These are phyloP conservation scores for Sparassis latifolia DNA, from an alignment of 1,284 basidiomycete species.

Conservation along the genomic window DNA sequence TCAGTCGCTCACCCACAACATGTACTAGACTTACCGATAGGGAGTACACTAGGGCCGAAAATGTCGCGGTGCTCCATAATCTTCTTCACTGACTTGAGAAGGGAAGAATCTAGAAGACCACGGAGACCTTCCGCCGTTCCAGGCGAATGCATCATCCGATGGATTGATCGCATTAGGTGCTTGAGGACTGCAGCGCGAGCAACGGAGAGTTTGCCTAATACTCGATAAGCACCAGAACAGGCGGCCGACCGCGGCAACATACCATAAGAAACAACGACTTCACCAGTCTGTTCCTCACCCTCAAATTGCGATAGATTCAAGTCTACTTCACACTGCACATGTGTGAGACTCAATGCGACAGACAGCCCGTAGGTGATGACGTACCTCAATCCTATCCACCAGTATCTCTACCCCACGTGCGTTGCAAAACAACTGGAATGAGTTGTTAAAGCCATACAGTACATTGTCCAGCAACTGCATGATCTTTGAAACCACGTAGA, in stretches of 20 bases:
- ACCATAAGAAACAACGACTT: conserved; percentile 54
- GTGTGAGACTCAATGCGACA: conserved; percentile 3
- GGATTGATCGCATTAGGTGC: conserved; percentile 87
- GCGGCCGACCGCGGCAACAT: not conserved
- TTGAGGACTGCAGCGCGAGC: conserved; percentile 75
- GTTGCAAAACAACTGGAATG: conserved; percentile 84
- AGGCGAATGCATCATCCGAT: conserved; percentile 94
- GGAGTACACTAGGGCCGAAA: conserved; percentile 86
- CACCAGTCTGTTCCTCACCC: conserved; percentile 35
- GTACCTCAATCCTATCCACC: conserved; percentile 81
- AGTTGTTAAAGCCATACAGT: conserved; percentile 84
- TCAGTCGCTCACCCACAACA: not conserved
- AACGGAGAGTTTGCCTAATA: conserved; percentile 56
- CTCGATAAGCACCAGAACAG: not conserved
- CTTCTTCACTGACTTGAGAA: conserved; percentile 83
- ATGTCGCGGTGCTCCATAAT: conserved; percentile 79
- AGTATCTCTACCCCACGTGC: conserved; percentile 82
- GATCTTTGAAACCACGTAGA: conserved; percentile 77
- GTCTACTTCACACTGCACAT: conserved; percentile 62
- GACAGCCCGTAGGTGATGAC: conserved; percentile 17
- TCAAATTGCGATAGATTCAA: conserved; percentile 56
- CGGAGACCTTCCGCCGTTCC: conserved; percentile 93
- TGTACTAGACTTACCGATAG: conserved; percentile 50
- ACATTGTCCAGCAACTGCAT: conserved; percentile 92
- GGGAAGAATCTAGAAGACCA: conserved; percentile 88